A percentile compares a stretch with the other conserved stretches of the same genome.
Evolutionary conservation across 192 early-diverging fungal genomes (phyloP).

Genomic region (Coemansia sp.): DNA sequence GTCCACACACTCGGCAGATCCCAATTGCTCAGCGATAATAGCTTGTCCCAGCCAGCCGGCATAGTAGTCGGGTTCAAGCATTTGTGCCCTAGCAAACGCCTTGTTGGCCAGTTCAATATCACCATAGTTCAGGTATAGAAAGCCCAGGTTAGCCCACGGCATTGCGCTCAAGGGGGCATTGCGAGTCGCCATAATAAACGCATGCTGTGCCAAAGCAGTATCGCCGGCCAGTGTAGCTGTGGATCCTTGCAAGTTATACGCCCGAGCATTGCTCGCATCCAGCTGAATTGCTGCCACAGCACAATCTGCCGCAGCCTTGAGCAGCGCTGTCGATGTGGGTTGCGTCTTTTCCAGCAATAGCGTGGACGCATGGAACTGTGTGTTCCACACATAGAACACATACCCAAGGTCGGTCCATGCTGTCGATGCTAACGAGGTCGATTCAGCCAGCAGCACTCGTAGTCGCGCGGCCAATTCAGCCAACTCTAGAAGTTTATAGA

Average conservation of each 20-base stretch:
- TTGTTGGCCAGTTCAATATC: conserved; percentile 75
- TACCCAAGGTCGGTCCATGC: conserved; percentile 42
- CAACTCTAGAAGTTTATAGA: conserved; percentile 16
- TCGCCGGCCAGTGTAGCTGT: conserved; percentile 45
- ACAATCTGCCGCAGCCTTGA: conserved; percentile 28
- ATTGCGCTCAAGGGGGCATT: conserved; percentile 60
- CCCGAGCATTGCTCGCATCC: conserved; percentile 55
- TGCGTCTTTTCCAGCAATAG: background rate
- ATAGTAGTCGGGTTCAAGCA: conserved; percentile 74
- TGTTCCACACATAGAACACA: conserved; percentile 21
- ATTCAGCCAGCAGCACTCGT: conserved; percentile 23
- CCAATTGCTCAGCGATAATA: conserved; percentile 62
- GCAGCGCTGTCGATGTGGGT: conserved; percentile 5
- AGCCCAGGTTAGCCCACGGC: conserved; percentile 83
- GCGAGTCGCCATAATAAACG: conserved; percentile 77
- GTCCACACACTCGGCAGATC: conserved; percentile 56
- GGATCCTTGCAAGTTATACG: conserved; percentile 76
- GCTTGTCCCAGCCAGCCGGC: conserved; percentile 87
- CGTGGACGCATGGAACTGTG: background rate
- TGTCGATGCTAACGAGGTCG: conserved; percentile 17
- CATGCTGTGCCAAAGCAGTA: conserved; percentile 73
- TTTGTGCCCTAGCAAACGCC: conserved; percentile 69
- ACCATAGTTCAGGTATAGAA: conserved; percentile 63
- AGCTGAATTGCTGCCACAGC: conserved; percentile 59
- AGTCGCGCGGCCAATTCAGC: conserved; percentile 18